phyloP scores from a whole-genome alignment of 2,329 filamentous ascomycete genomes.

The Fusarium transvaalense region DNA sequence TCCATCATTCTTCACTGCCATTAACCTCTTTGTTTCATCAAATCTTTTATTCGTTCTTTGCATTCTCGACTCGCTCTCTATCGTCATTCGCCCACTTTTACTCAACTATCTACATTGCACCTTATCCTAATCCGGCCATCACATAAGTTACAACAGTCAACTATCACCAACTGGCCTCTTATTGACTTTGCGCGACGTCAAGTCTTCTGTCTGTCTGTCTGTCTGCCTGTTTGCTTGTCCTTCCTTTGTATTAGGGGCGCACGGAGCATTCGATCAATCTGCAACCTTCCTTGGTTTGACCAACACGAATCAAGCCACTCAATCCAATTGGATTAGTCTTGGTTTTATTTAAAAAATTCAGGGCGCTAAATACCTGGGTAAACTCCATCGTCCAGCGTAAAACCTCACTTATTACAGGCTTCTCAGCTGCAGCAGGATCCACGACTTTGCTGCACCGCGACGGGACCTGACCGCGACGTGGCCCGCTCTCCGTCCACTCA shows the following conservation, averaged over 20 bases:
- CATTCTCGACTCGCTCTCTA: not conserved
- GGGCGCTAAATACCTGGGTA: conserved; percentile 33
- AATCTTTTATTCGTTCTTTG: conserved; percentile 13
- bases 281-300: conserved; percentile 14
- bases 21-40: conserved; percentile 13
- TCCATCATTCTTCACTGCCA: conserved; percentile 3
- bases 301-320: conserved; percentile 24
- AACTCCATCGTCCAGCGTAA: conserved; percentile 16
- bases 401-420: conserved; percentile 33
- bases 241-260: conserved; percentile 6
- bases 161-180: conserved; percentile 21
- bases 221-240: not conserved
- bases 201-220: not conserved
- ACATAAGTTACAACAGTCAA: conserved; percentile 3
- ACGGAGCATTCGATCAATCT: conserved; percentile 23
- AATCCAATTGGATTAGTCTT: not conserved
- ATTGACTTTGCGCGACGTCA: conserved; percentile 22
- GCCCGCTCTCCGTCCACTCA: conserved; percentile 36
- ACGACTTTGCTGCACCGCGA: conserved; percentile 16
- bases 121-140: conserved; percentile 30
- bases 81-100: conserved; percentile 16
- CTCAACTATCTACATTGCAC: not conserved
- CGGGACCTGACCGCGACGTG: conserved; percentile 46
- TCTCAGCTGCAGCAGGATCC: conserved; percentile 22
- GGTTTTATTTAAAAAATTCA: conserved; percentile 18